Percentiles rank a stretch among this genome's conserved stretches.
Conservation (phyloP, 2,329 filamentous ascomycete genomes). For the Lecanicillium sp. region DNA sequence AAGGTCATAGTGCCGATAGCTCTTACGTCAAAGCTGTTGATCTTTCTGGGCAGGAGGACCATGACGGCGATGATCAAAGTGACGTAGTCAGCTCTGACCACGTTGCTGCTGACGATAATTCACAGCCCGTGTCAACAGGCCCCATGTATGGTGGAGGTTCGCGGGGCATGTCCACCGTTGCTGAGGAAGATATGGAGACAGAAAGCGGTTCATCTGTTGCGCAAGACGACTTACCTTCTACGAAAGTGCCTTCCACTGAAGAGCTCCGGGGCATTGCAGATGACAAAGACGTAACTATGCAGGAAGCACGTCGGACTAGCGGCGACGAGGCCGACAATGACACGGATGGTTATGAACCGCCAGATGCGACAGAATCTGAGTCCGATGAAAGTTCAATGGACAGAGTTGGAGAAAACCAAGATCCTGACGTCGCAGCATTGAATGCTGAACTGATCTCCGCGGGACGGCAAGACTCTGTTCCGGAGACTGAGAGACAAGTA, state of each 20-base stretch:
- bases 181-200: not conserved
- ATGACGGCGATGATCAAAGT: not conserved
- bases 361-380: constrained; percentile 26
- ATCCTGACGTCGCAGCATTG: constrained; percentile 4
- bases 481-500: constrained; percentile 33
- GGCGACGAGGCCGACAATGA: constrained; percentile 14
- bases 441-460: constrained; percentile 20
- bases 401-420: not conserved
- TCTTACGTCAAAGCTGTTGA: too few species aligned
- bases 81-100: constrained; percentile 6
- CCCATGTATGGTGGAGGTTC: not conserved
- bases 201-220: not conserved
- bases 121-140: not conserved
- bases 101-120: constrained; percentile 4
- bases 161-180: not conserved
- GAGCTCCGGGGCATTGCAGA: not conserved
- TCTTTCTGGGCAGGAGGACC: too few species aligned
- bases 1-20: too few species aligned
- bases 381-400: not conserved
- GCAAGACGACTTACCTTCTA: not conserved
- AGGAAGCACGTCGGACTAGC: constrained; percentile 4
- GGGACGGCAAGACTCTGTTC: constrained; percentile 15
- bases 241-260: too few species aligned
- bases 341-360: constrained; percentile 50
- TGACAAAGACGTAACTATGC: constrained; percentile 11